phyloP scores from a whole-genome alignment of 2,329 filamentous ascomycete genomes.

The Gremmenia infestans region DNA sequence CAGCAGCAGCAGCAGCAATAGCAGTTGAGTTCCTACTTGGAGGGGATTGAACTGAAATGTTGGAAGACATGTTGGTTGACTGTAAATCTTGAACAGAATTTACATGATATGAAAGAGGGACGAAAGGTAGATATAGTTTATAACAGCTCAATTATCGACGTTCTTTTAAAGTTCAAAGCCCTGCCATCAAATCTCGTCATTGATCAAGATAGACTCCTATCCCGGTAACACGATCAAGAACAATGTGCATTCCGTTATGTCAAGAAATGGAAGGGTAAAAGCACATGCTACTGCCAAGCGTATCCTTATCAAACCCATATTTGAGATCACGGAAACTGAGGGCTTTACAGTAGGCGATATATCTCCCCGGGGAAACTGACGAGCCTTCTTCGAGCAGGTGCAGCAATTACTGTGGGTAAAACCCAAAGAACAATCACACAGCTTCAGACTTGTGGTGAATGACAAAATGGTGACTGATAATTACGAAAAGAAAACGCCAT shows the following conservation, averaged over 20 bases:
- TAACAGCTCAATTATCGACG: not conserved
- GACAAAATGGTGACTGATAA: not conserved
- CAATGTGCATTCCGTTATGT: not conserved
- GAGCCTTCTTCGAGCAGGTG: not conserved
- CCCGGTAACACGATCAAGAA: not conserved
- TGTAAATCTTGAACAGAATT: not conserved
- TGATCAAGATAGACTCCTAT: not conserved
- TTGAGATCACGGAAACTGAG: not conserved
- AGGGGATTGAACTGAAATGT: not conserved
- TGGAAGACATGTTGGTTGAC: constrained; percentile 6
- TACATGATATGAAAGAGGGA: not conserved
- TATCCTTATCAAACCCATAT: not conserved
- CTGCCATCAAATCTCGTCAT: not conserved
- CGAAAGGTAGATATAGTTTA: not conserved
- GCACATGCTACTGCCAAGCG: not conserved
- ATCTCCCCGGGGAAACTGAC: not conserved
- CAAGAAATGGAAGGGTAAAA: not conserved
- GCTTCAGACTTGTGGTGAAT: not conserved
- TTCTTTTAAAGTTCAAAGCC: not conserved
- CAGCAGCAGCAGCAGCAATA: constrained; percentile 10
- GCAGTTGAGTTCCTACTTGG: constrained; percentile 10
- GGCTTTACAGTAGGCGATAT: not conserved
- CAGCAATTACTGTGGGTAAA: not conserved
- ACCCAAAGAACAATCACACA: not conserved
- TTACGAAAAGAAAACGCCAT: not conserved